Evolutionary conservation across 2,329 filamentous ascomycete genomes (phyloP).

Genomic region (Exophiala bonariae): DNA sequence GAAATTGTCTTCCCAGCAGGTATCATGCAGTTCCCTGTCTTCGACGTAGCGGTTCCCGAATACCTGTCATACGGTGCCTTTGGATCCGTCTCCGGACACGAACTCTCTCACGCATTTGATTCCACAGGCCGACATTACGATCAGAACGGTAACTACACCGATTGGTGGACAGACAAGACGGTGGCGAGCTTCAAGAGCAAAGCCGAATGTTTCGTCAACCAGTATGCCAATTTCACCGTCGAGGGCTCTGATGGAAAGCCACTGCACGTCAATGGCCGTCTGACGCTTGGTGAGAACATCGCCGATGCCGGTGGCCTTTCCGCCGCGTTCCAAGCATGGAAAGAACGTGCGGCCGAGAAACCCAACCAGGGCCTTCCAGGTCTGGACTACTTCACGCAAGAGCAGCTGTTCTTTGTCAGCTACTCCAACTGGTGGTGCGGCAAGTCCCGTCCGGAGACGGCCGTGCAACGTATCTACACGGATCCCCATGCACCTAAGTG

Average conservation of each 20-base stretch:
- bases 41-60: conserved; percentile 61
- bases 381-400: conserved; percentile 61
- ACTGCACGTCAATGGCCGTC: conserved; percentile 60
- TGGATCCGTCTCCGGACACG: conserved; percentile 66
- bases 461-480: conserved; percentile 58
- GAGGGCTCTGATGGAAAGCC: conserved; percentile 56
- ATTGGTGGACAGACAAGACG: conserved; percentile 67
- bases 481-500: conserved; percentile 67
- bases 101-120: conserved; percentile 71
- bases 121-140: conserved; percentile 65
- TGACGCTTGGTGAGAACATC: conserved; percentile 70
- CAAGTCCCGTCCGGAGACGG: conserved; percentile 60
- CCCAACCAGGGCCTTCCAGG: conserved; percentile 60
- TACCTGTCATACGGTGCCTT: conserved; percentile 71
- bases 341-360: conserved; percentile 54
- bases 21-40: conserved; percentile 68
- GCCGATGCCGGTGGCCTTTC: conserved; percentile 68
- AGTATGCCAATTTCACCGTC: conserved; percentile 64
- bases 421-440: conserved; percentile 68
- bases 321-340: conserved; percentile 66
- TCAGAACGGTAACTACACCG: conserved; percentile 62
- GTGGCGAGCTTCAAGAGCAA: conserved; percentile 59
- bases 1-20: conserved; percentile 69
- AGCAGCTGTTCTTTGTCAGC: conserved; percentile 69
- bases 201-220: conserved; percentile 66